These are phyloP conservation scores for Wickerhamiella vanderwaltii DNA, from an alignment of 805 yeast species.

Conservation along the genomic window DNA sequence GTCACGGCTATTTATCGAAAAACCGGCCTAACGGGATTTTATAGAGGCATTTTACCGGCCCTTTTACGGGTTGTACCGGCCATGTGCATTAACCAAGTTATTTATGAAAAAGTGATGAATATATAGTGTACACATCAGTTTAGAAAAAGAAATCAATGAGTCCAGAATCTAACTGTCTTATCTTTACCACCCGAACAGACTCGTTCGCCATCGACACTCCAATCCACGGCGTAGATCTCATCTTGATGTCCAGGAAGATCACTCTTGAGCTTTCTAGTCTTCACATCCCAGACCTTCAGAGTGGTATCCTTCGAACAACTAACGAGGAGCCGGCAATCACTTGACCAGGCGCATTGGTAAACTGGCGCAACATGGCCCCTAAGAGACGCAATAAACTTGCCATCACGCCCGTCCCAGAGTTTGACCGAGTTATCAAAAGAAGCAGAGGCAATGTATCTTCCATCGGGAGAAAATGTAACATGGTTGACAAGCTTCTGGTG, in stretches of 20 bases:
- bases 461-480: constrained; percentile 93
- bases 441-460: constrained; percentile 77
- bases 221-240: constrained; percentile 93
- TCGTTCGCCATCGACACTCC: constrained; percentile 89
- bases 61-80: constrained; percentile 79
- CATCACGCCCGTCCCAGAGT: constrained; percentile 91
- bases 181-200: constrained; percentile 99
- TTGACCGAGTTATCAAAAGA: constrained; percentile 93
- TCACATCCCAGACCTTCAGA: constrained; percentile 89
- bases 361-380: constrained; percentile 98
- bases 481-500: constrained; percentile 95
- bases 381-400: constrained; percentile 77
- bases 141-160: constrained; percentile 31
- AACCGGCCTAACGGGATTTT: constrained; percentile 60
- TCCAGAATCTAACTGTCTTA: constrained; percentile 87
- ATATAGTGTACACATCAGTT: too few species aligned
- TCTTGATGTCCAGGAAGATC: constrained; percentile 95
- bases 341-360: constrained; percentile 95
- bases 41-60: constrained; percentile 73
- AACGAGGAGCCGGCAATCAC: constrained; percentile 81
- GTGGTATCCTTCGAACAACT: constrained; percentile 95
- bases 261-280: constrained; percentile 67
- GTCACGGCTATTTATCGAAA: constrained; percentile 31
- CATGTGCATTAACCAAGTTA: constrained; percentile 78
- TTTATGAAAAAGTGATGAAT: constrained; percentile 44